These are phyloP conservation scores for Hirschfeldia incana DNA, from an alignment of 345 rosid genomes.

Conservation along the genomic window DNA sequence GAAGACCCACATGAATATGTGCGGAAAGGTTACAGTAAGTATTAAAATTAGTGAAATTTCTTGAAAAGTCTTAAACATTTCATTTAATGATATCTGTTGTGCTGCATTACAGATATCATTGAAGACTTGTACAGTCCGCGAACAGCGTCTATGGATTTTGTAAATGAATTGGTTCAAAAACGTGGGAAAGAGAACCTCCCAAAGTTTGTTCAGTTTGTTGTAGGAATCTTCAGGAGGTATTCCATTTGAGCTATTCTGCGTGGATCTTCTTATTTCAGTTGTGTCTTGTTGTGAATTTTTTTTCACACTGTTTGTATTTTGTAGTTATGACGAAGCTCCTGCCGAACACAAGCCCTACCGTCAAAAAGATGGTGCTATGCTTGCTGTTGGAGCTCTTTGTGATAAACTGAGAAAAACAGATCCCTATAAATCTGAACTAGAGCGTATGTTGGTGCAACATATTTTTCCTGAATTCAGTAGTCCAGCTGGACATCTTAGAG, in stretches of 20 bases:
- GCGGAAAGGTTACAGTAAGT: too few relatives aligned
- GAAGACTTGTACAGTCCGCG: conserved; percentile 4
- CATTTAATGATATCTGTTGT: not conserved
- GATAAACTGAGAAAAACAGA: not conserved
- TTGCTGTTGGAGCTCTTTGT: not conserved
- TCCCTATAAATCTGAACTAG: not conserved
- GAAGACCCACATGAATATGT: too few relatives aligned
- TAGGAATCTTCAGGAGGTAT: not conserved
- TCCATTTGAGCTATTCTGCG: not conserved
- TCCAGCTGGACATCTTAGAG: conserved; percentile 3
- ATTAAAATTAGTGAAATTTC: too few relatives aligned
- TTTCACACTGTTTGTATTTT: not conserved
- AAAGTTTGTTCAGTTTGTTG: not conserved
- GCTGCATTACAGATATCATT: not conserved
- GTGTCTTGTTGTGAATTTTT: not conserved
- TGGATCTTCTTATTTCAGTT: not conserved
- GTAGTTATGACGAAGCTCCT: conserved; percentile 3
- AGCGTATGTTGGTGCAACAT: not conserved
- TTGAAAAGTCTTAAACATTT: not conserved
- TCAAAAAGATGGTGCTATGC: not conserved
- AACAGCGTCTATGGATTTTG: not conserved
- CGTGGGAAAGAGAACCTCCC: conserved; percentile 1
- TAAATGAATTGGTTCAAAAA: not conserved
- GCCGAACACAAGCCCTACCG: not conserved
- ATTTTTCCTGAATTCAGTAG: not conserved